Evolutionary conservation across 1,139 yeast genomes (phyloP), one percentile per base, ranked within the genome.

Genomic region (Wickerhamomyces sp.): DNA sequence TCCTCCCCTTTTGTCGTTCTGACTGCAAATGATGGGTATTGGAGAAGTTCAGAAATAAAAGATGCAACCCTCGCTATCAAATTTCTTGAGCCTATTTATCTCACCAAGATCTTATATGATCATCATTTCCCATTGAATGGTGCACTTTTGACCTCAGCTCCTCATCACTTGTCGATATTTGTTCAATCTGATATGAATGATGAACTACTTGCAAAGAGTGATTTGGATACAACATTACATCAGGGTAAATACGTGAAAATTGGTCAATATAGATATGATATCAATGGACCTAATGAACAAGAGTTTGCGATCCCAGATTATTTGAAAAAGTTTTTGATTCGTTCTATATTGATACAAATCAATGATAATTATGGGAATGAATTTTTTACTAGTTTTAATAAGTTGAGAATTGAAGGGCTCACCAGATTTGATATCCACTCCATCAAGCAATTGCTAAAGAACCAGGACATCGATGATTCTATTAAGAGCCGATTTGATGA

Each of bases 101-200:
- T 68, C 41, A 64, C 62, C 11, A 60, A 56, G 31, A 40, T 68
- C n/a, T 51, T 56, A 4, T 68, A 68, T 50, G 23, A 57, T 5
- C 72, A 68, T 47, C 64, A 63, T 9, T 55, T 66, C 30, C 62
- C 66, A 27, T 48, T 58, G 11, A 66, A 66, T 48, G 54, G 52
- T 31, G 56, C 55, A 32, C 47, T 65, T 29, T 56, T 67, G 57
- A 61, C 65, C 26, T 66, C 72, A 3, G 66, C 69, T 10, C 73
- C 73, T 4, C 61, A 56, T 38, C 42, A 39, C 2, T 53, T 66
- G 1, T 58, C 67, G 3, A 43, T 69, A 0, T 68, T 56, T 44
- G 62, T 67, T 10, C 54, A 58, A 39, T 42, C 42, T 26, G 47
- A 44, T 30, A 11, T 34, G 14, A 33, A 40, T 37, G 42, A 39